These are phyloP conservation scores for Ceratocystis colombiana DNA, from an alignment of 2,329 filamentous ascomycete genomes.

Conservation along the genomic window DNA sequence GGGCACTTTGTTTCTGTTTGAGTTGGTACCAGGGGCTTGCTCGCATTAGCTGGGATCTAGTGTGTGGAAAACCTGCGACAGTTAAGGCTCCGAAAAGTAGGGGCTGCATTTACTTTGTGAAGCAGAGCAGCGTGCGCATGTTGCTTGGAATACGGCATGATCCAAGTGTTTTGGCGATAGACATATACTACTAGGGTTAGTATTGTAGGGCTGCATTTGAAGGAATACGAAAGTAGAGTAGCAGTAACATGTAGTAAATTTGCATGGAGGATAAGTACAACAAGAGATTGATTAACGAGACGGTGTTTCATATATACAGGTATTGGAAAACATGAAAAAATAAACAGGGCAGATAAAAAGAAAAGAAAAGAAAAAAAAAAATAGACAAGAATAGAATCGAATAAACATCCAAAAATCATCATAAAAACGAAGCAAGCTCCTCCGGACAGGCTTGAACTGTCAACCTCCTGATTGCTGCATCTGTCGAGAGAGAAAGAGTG, in stretches of 20 bases:
- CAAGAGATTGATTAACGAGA: neutral
- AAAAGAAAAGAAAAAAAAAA: neutral
- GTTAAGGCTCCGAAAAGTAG: neutral
- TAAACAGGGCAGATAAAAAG: neutral
- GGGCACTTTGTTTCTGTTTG: slow-evolving; percentile 4
- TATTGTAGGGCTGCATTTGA: neutral
- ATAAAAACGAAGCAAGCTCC: neutral
- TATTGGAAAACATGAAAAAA: neutral
- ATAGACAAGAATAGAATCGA: neutral
- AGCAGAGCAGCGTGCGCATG: neutral
- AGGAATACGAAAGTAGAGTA: neutral
- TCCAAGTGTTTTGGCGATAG: neutral
- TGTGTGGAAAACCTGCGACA: neutral
- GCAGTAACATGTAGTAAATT: neutral
- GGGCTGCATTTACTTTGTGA: neutral
- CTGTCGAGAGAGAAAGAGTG: neutral
- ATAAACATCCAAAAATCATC: neutral
- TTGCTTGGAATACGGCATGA: neutral
- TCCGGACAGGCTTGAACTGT: slow-evolving; percentile 17
- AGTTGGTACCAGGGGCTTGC: neutral
- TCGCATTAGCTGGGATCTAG: neutral
- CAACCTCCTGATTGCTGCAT: slow-evolving; percentile 13
- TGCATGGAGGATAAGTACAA: neutral
- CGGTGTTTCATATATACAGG: too few relatives aligned
- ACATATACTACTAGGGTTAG: neutral